Percentiles rank a stretch among this genome's conserved stretches.
phyloP scores from a whole-genome alignment of 2,329 filamentous ascomycete genomes.

The Albophoma yamanashiensis region DNA sequence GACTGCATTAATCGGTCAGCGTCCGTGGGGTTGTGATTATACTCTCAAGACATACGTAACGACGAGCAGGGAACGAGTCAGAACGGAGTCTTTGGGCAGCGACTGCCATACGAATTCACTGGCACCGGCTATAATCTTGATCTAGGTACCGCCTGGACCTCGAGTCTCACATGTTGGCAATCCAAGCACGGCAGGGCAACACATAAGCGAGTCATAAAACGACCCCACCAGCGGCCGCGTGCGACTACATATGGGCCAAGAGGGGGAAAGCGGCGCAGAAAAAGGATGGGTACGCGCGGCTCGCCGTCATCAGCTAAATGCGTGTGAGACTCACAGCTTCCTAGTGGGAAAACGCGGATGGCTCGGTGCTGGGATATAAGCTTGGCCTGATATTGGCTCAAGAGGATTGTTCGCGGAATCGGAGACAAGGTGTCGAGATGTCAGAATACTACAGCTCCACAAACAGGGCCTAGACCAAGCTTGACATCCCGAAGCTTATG shows the following conservation, averaged over 20 bases:
- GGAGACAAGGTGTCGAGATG: background rate
- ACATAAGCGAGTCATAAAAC: background rate
- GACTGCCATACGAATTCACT: background rate
- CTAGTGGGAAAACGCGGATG: background rate
- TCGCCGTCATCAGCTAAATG: background rate
- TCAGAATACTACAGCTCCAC: background rate
- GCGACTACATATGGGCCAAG: background rate
- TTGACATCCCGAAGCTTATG: too few species aligned
- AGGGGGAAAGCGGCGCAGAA: background rate
- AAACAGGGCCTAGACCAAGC: too few species aligned
- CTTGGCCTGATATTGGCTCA: background rate
- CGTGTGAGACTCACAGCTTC: background rate
- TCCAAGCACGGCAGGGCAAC: background rate
- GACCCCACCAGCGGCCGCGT: background rate
- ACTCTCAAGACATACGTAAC: too few species aligned
- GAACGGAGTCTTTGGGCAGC: background rate
- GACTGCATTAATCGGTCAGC: background rate
- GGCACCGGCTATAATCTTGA: too few species aligned
- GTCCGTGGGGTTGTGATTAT: background rate
- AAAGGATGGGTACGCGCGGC: background rate
- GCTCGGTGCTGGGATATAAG: background rate
- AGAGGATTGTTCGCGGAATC: background rate
- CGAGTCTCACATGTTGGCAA: background rate
- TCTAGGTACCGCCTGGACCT: background rate
- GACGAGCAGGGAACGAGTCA: background rate